Conservation (phyloP, 192 early-diverging fungal genomes). For the Entomortierella lignicola region DNA sequence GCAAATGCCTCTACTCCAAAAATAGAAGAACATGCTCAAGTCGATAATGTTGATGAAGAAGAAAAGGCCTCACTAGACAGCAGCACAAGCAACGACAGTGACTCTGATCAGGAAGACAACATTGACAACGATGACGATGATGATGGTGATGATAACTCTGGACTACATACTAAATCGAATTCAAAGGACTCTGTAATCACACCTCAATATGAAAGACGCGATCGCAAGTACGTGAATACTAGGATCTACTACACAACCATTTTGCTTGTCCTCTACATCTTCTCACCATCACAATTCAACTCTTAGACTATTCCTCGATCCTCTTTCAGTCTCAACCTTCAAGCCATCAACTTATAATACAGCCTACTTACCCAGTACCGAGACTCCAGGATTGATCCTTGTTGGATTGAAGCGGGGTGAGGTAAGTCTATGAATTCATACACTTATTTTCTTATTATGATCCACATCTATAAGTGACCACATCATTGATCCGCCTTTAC, state of each 20-base stretch:
- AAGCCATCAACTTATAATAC: slow-evolving; percentile 41
- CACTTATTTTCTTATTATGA: too few species aligned
- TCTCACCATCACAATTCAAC: not conserved
- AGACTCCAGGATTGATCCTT: slow-evolving; percentile 24
- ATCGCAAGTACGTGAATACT: slow-evolving; percentile 26
- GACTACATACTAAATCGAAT: not conserved
- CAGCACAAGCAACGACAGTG: slow-evolving; percentile 13
- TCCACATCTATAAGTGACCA: too few species aligned
- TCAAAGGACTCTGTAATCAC: not conserved
- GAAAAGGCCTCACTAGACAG: slow-evolving; percentile 35
- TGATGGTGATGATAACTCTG: slow-evolving; percentile 8
- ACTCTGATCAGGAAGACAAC: slow-evolving; percentile 9
- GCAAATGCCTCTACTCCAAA: slow-evolving; percentile 11
- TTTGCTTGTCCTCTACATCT: too few species aligned
- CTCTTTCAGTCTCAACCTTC: slow-evolving; percentile 50
- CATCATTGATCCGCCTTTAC: not conserved
- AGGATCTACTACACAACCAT: too few species aligned
- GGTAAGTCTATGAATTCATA: slow-evolving; percentile 49
- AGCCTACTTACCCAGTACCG: slow-evolving; percentile 22
- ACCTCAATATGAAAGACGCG: slow-evolving; percentile 18
- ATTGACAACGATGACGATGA: slow-evolving; percentile 7
- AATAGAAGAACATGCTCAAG: slow-evolving; percentile 21
- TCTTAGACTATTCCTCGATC: slow-evolving; percentile 37
- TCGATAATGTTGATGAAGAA: slow-evolving; percentile 30
- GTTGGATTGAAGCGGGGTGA: slow-evolving; percentile 59